Evolutionary conservation across 345 rosid species (phyloP), one percentile per base, ranked within the genome.

Genomic region (Hypericum androsaemum): DNA sequence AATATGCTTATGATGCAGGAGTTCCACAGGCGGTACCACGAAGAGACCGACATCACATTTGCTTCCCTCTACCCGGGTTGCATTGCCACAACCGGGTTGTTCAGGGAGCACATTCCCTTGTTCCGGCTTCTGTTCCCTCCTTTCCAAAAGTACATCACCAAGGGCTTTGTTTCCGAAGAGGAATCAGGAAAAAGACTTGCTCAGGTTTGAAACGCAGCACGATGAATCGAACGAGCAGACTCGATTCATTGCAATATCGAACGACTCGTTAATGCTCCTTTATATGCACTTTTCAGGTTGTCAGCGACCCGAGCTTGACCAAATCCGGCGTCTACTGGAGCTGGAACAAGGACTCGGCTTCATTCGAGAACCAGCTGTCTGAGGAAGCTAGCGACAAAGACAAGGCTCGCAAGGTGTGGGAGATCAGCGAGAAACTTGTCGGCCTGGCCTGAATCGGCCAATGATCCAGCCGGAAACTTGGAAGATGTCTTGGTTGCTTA

Each of bases 311-410:
- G 13, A 79, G 83, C 78, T 69, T 89, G 85, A 82, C 86, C 7
- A 89, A 86, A 59, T 89, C 94, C 0, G 94, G 94, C 36, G 97
- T 84, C n/a, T 86, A 89, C 75, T 86, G 95, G 97, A 86, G 90
- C 78, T 90, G 96, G 98, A 90, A 92, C 81, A 92, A 88, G 63
- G 66, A 70, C 41, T 84, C 98, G 0, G 96, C 98, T 17, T 88
- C 96, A 10, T 92, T 88, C 39, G 88, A 88, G 83, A 92, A 92
- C 64, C 94, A 80, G 83, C 61, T 92, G 61, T 92, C 98, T 11
- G 67, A 83, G 57, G 96, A 92, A 66, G 98, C 98, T 8, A 92
- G 98, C 46, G 81, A 92, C 11, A 72, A 45, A 2, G 89, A 78
- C 17, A 92, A 92, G 68, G 98, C 98, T 32, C 82, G 84, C 43